These are phyloP conservation scores for Leucaena leucocephala DNA, from an alignment of 306 rosid genomes.

Conservation along the genomic window DNA sequence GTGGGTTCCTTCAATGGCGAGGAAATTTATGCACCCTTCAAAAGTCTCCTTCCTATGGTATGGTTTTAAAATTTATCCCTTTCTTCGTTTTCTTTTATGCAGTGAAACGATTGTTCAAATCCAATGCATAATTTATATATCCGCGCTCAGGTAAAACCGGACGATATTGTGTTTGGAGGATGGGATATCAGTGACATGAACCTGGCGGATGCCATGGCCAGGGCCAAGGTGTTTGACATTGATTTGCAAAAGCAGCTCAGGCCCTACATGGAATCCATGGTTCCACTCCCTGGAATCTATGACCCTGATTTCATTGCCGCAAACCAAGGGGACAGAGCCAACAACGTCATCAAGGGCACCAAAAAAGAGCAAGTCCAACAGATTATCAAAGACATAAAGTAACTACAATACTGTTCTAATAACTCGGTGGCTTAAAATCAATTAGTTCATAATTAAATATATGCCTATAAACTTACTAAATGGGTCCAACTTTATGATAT, in stretches of 20 bases:
- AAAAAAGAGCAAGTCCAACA: slow-evolving; percentile 83
- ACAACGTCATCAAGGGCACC: slow-evolving; percentile 86
- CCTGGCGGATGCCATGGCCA: slow-evolving; percentile 92
- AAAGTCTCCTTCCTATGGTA: slow-evolving; percentile 97
- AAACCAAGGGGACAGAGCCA: slow-evolving; percentile 87
- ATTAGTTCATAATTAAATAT: background rate
- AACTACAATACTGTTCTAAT: slow-evolving; percentile 2
- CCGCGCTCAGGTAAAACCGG: slow-evolving; percentile 79
- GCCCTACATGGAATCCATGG: slow-evolving; percentile 97
- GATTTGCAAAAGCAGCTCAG: slow-evolving; percentile 95
- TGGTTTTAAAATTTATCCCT: background rate
- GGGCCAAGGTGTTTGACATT: slow-evolving; percentile 93
- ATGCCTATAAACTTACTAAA: slow-evolving; percentile 14
- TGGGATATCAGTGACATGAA: slow-evolving; percentile 98
- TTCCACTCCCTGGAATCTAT: slow-evolving; percentile 94
- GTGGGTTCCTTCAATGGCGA: slow-evolving; percentile 95
- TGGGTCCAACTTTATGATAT: slow-evolving; percentile 2
- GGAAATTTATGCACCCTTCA: slow-evolving; percentile 93
- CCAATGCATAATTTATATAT: background rate
- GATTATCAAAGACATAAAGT: slow-evolving; percentile 83
- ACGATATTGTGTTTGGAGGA: slow-evolving; percentile 92
- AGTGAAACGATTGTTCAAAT: background rate
- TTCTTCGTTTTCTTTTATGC: background rate
- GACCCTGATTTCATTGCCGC: slow-evolving; percentile 97
- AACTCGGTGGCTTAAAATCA: background rate